phyloP scores from a whole-genome alignment of 164 flowering plant genomes.

The Magnolia officinalis region DNA sequence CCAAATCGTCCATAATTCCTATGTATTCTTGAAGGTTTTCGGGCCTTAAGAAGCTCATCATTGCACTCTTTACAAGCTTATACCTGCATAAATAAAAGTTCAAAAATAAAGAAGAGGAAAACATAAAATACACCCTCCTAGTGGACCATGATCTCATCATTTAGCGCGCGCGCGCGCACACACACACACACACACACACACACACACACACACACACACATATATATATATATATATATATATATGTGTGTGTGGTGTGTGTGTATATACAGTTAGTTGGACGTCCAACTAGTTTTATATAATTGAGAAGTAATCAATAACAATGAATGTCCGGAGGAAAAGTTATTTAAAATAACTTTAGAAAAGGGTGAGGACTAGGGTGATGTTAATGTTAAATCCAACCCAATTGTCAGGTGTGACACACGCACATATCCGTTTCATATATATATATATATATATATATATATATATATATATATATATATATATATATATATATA shows the following conservation, averaged over 20 bases:
- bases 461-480: neutral
- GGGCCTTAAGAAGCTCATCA: conserved; percentile 21
- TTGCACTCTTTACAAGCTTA: conserved; percentile 13
- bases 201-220: neutral
- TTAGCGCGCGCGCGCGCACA: too few species aligned
- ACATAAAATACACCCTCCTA: neutral
- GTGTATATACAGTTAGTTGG: too few species aligned
- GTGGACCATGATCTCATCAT: neutral
- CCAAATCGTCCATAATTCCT: conserved; percentile 13
- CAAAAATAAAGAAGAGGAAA: neutral
- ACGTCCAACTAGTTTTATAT: too few species aligned
- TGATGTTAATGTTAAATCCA: too few species aligned
- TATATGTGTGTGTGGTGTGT: too few species aligned
- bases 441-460: neutral
- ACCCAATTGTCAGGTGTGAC: too few species aligned
- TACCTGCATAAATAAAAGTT: neutral
- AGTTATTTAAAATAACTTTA: too few species aligned
- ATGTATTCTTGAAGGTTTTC: conserved; percentile 22
- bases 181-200: neutral
- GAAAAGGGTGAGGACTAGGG: too few species aligned
- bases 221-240: too few species aligned
- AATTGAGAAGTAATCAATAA: too few species aligned
- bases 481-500: neutral
- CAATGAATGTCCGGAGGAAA: too few species aligned
- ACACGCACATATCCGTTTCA: neutral